These are phyloP conservation scores for Saxophila tyrrhenica DNA, from an alignment of 495 filamentous ascomycete genomes.

Conservation along the genomic window DNA sequence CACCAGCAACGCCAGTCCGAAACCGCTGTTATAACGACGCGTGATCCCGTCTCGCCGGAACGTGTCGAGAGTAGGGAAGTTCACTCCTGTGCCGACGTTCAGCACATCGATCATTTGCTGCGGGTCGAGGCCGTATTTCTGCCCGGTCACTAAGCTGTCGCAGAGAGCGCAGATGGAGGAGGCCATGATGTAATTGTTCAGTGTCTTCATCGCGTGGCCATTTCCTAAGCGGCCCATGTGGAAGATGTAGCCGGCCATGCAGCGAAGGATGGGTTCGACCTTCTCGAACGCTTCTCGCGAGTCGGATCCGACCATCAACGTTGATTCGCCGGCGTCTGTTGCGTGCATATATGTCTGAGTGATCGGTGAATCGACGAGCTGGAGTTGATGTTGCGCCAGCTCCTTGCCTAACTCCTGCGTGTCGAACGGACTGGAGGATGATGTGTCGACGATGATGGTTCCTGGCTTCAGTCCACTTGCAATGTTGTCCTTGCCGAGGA, in stretches of 20 bases:
- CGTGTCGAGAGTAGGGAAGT: constrained; percentile 24
- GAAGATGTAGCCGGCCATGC: constrained; percentile 20
- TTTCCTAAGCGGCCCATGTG: constrained; percentile 21
- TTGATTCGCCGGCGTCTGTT: constrained; percentile 22
- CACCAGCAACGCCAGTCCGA: constrained; percentile 22
- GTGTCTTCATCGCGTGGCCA: constrained; percentile 28
- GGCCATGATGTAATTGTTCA: constrained; percentile 28
- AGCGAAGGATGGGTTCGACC: constrained; percentile 20
- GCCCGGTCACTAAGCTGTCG: constrained; percentile 22
- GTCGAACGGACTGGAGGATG: constrained; percentile 25
- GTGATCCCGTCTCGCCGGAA: constrained; percentile 19
- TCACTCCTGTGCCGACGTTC: constrained; percentile 25
- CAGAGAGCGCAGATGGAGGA: constrained; percentile 21
- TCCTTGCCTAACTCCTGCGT: constrained; percentile 20
- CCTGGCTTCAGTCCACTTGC: constrained; percentile 21
- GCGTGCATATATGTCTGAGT: constrained; percentile 25
- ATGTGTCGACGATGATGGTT: constrained; percentile 24
- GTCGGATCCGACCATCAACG: constrained; percentile 19
- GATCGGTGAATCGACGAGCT: constrained; percentile 24
- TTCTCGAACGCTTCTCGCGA: constrained; percentile 17
- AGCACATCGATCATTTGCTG: constrained; percentile 26
- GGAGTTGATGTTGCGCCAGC: constrained; percentile 19
- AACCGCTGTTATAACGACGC: constrained; percentile 19
- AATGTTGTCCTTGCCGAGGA: constrained; percentile 22
- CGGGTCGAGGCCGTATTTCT: constrained; percentile 26